Evolutionary conservation across 148 eudicot genomes (phyloP).

Genomic region (Vaccinium myrtillus): DNA sequence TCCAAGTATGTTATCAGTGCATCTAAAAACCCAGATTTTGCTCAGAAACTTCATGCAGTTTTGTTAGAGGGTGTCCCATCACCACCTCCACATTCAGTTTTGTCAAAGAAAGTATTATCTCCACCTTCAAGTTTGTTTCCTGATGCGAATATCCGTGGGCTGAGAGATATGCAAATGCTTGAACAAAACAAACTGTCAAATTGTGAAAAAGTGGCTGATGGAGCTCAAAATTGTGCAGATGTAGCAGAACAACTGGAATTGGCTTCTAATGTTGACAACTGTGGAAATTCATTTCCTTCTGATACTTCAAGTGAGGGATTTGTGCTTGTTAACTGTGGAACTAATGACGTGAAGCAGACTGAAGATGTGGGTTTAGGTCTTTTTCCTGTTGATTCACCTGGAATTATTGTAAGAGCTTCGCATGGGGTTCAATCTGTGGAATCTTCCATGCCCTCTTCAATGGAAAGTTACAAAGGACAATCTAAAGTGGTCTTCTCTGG

Average conservation of each 20-base stretch:
- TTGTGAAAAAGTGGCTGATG: constrained; percentile 29
- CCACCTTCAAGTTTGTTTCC: constrained; percentile 51
- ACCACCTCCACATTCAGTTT: background rate
- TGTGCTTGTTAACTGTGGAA: constrained; percentile 28
- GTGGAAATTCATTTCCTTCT: constrained; percentile 22
- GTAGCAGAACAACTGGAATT: constrained; percentile 27
- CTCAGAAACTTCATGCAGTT: constrained; percentile 71
- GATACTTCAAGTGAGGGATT: constrained; percentile 29
- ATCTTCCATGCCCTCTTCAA: constrained; percentile 27
- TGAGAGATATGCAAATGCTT: constrained; percentile 36
- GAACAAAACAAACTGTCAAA: constrained; percentile 34
- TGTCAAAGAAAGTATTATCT: constrained; percentile 28
- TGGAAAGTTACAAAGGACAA: constrained; percentile 19
- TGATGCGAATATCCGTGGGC: constrained; percentile 33
- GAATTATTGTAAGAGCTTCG: constrained; percentile 18
- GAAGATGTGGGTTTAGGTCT: constrained; percentile 29
- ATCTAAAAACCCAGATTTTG: constrained; percentile 75
- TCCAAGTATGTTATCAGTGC: constrained; percentile 74
- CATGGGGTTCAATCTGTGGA: constrained; percentile 20
- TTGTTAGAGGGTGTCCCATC: constrained; percentile 50
- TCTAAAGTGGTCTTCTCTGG: constrained; percentile 17
- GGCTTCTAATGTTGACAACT: constrained; percentile 17
- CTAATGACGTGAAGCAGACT: constrained; percentile 19
- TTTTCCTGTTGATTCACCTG: constrained; percentile 17
- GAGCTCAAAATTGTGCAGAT: constrained; percentile 25